A percentile compares a stretch with the other conserved stretches of the same genome.
These are phyloP conservation scores for Teunomyces stri DNA, from an alignment of 805 yeast genomes.

Conservation along the genomic window DNA sequence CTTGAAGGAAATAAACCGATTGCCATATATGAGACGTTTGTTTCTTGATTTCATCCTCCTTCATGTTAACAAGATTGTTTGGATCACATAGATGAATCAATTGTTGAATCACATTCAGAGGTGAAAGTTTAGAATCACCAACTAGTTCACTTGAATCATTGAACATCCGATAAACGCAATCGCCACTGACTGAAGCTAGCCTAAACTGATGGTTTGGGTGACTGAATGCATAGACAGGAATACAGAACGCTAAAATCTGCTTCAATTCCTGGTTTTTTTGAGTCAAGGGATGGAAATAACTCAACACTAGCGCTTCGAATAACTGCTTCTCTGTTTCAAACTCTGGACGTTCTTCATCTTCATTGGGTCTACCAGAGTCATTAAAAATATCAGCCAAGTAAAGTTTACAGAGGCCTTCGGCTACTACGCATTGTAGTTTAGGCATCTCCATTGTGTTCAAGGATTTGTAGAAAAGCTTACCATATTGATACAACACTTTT, in stretches of 20 bases:
- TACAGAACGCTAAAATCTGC: slow-evolving; percentile 81
- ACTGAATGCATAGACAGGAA: slow-evolving; percentile 84
- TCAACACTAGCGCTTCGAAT: slow-evolving; percentile 65
- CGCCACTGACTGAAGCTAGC: slow-evolving; percentile 62
- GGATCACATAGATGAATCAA: slow-evolving; percentile 87
- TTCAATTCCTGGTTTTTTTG: slow-evolving; percentile 61
- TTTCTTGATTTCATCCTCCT: slow-evolving; percentile 37
- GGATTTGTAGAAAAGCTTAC: slow-evolving; percentile 58
- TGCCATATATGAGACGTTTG: slow-evolving; percentile 57
- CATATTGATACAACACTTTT: slow-evolving; percentile 20
- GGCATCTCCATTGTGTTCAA: slow-evolving; percentile 57
- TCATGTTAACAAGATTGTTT: slow-evolving; percentile 50
- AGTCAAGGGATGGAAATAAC: slow-evolving; percentile 73
- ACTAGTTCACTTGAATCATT: slow-evolving; percentile 30
- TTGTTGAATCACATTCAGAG: slow-evolving; percentile 57
- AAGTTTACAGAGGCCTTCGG: slow-evolving; percentile 82
- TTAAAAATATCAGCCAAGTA: slow-evolving; percentile 72
- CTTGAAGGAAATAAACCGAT: slow-evolving; percentile 51
- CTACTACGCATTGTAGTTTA: slow-evolving; percentile 72
- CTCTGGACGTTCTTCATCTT: slow-evolving; percentile 18
- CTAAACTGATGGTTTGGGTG: slow-evolving; percentile 68
- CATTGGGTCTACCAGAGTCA: slow-evolving; percentile 32
- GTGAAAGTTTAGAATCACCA: slow-evolving; percentile 23
- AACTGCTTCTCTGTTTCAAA: slow-evolving; percentile 38
- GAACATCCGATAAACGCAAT: slow-evolving; percentile 60